These are phyloP conservation scores for Seiridium cupressi DNA, from an alignment of 2,329 filamentous ascomycete species.

Conservation along the genomic window DNA sequence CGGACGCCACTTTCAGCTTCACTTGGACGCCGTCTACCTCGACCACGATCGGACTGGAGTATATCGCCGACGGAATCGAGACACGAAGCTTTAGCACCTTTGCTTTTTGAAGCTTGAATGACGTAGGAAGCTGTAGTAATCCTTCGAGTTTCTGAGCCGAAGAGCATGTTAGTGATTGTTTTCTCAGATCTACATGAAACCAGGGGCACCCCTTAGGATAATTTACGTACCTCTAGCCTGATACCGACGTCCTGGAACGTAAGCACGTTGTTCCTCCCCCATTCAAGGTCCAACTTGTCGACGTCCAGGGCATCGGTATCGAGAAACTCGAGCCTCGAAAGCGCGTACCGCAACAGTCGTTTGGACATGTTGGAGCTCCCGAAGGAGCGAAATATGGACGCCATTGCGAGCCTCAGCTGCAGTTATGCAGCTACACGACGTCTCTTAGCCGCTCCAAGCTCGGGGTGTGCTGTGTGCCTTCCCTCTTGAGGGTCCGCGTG, in stretches of 20 bases:
- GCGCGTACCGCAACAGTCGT: constrained; percentile 80
- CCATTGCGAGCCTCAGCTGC: constrained; percentile 51
- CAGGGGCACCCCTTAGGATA: too few relatives aligned
- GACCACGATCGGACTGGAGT: constrained; percentile 77
- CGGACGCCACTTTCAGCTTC: constrained; percentile 53
- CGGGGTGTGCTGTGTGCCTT: background rate
- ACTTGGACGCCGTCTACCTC: constrained; percentile 82
- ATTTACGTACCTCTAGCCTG: constrained; percentile 64
- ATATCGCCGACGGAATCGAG: constrained; percentile 84
- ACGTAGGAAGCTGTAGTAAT: constrained; percentile 70
- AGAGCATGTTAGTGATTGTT: background rate
- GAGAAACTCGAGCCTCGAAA: constrained; percentile 80
- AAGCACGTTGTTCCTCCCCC: constrained; percentile 78
- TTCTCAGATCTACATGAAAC: background rate
- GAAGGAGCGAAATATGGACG: constrained; percentile 67
- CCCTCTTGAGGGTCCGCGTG: background rate
- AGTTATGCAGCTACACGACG: background rate
- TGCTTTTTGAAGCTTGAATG: constrained; percentile 70
- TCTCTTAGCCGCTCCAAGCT: background rate
- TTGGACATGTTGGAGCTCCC: constrained; percentile 77
- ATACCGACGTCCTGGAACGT: constrained; percentile 86
- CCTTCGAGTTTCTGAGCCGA: constrained; percentile 69
- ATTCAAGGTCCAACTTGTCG: constrained; percentile 79
- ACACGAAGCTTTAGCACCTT: constrained; percentile 74
- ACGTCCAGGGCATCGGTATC: constrained; percentile 85